Percentiles rank a stretch among this genome's conserved stretches.
Evolutionary conservation across 208 protist species (phyloP).

Genomic region (Trichomonas vaginalis): DNA sequence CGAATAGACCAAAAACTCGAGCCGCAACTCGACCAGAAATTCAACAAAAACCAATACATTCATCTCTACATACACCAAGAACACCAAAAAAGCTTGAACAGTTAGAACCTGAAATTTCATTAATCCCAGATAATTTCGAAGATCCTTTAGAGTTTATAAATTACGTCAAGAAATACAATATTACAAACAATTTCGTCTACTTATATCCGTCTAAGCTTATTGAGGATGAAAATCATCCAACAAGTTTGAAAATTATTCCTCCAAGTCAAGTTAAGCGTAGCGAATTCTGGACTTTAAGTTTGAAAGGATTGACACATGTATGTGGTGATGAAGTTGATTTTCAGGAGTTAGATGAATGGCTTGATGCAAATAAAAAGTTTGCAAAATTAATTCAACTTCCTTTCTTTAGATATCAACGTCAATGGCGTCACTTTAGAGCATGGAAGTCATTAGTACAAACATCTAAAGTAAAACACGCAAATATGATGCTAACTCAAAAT

Average conservation of each 20-base stretch:
- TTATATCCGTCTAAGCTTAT: neutral
- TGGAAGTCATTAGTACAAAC: neutral
- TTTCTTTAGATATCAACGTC: neutral
- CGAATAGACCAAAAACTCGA: neutral
- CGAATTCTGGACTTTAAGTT: neutral
- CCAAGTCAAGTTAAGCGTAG: neutral
- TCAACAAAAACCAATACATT: neutral
- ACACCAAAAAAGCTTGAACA: neutral
- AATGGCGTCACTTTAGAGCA: neutral
- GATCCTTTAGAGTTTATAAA: constrained; percentile 8
- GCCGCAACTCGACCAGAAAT: neutral
- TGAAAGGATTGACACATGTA: neutral
- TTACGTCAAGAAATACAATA: neutral
- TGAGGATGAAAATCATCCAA: constrained; percentile 4
- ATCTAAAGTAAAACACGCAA: neutral
- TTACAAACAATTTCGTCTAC: neutral
- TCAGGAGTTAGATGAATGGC: neutral
- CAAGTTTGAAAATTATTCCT: neutral
- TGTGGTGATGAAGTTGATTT: neutral
- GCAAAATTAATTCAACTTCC: neutral
- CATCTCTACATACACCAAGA: neutral
- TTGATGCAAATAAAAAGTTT: neutral
- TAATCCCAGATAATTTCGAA: neutral
- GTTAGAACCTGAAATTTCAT: neutral
- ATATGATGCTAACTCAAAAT: neutral